Evolutionary conservation across 2,329 filamentous ascomycete genomes (phyloP), one percentile per base, ranked within the genome.

Genomic region (Microdochium nivale): DNA sequence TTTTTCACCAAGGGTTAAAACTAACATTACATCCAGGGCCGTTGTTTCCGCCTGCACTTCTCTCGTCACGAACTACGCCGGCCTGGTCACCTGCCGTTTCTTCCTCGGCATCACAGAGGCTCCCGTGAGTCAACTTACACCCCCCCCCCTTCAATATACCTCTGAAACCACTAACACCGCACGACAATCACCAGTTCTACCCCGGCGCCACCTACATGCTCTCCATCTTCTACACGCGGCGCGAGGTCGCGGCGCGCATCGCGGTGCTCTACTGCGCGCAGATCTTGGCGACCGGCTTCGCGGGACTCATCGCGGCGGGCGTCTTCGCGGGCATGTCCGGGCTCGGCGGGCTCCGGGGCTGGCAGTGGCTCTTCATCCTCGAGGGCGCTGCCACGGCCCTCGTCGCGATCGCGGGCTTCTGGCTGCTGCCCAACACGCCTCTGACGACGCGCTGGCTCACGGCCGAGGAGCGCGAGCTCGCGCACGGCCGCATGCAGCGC

Each of bases 351-450:
- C 58, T 67, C 32, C 55, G 62, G 5, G 72, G 72, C 2, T 77
- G 72, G 70, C 69, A 67, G 35, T 78, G 68, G 75, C 73, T 77
- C 25, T 77, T 77, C 55, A 71, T 81, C 49, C 68, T 81, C 37
- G 77, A 82, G 67, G 84, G 84, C 1, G 68, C 84, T 3, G 71
- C 74, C 0, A 86, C 83, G 0, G 72, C 84, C 3, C 2, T 86
- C 1, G 73, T 86, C n/a, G 84, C 81, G 1, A 57, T 84, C 3
- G 65, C 71, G 1, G 80, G 76, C 4, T 86, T 82, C 67, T 87
- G 79, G 77, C 54, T 74, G 27, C 70, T 73, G 16, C 72, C 69
- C 9, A 66, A 67, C 55, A 68, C 64, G 49, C 68, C 63, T 9
- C 62, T 70, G 27, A 69, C 70, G 25, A 72, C 73, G 0, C 62